Percentiles rank a stretch among this genome's conserved stretches.
phyloP scores from a whole-genome alignment of 495 filamentous ascomycete genomes.

The Lichenothelia convexa region DNA sequence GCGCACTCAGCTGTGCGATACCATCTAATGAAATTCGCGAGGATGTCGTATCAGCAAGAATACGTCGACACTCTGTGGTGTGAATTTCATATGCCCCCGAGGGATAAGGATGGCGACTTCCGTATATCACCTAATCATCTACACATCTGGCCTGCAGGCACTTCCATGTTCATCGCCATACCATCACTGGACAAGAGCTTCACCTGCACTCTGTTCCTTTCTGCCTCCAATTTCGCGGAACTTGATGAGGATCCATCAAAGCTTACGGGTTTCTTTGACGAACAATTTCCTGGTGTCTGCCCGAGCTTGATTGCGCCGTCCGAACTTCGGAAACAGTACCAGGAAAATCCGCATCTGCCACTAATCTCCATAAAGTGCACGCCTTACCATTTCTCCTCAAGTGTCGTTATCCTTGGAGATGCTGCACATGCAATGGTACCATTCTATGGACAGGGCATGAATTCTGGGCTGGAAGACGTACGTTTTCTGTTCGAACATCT shows the following conservation, averaged over 20 bases:
- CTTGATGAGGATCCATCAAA: slow-evolving; percentile 37
- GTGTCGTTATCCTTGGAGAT: slow-evolving; percentile 78
- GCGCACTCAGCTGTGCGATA: slow-evolving; percentile 79
- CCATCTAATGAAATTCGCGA: slow-evolving; percentile 82
- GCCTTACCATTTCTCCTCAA: slow-evolving; percentile 62
- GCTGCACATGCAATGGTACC: slow-evolving; percentile 96
- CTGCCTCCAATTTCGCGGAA: slow-evolving; percentile 34
- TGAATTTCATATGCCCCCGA: slow-evolving; percentile 67
- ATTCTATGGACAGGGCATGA: slow-evolving; percentile 29
- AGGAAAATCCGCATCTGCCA: slow-evolving; percentile 67
- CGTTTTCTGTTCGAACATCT: slow-evolving; percentile 47
- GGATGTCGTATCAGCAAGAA: slow-evolving; percentile 80
- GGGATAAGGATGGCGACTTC: slow-evolving; percentile 36
- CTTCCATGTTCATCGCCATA: slow-evolving; percentile 97
- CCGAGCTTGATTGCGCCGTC: slow-evolving; percentile 56
- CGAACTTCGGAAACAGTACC: slow-evolving; percentile 53
- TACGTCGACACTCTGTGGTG: slow-evolving; percentile 98
- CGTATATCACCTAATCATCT: slow-evolving; percentile 75
- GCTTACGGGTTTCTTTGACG: slow-evolving; percentile 54
- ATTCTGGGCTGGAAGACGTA: slow-evolving; percentile 25
- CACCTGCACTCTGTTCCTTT: slow-evolving; percentile 86
- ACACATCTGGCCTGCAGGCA: slow-evolving; percentile 88
- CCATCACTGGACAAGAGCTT: slow-evolving; percentile 78
- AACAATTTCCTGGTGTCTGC: slow-evolving; percentile 68
- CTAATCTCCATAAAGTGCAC: slow-evolving; percentile 82